A percentile compares a stretch with the other conserved stretches of the same genome.
Conservation (phyloP, 805 yeast species). For the Candida broadrunensis region DNA sequence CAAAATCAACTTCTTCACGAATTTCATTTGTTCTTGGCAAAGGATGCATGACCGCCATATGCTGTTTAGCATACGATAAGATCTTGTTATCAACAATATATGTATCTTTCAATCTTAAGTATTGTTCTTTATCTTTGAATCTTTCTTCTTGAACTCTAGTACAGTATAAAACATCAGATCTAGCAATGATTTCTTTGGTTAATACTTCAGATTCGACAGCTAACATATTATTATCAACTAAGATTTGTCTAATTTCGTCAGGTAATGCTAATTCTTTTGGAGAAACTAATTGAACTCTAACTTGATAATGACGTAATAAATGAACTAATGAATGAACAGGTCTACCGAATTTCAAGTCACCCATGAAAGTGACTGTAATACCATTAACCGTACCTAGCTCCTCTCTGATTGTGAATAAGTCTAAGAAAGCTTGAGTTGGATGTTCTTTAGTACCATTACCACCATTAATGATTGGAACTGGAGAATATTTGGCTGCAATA, state of each 20-base stretch:
- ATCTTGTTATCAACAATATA: slow-evolving; percentile 92
- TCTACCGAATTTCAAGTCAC: slow-evolving; percentile 97
- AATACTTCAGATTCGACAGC: slow-evolving; percentile 71
- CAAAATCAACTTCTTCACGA: slow-evolving; percentile 97
- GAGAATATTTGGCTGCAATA: slow-evolving; percentile 93
- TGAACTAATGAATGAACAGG: slow-evolving; percentile 96
- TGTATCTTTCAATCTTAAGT: slow-evolving; percentile 84
- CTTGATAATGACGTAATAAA: slow-evolving; percentile 87
- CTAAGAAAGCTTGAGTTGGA: slow-evolving; percentile 98
- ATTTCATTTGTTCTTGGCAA: slow-evolving; percentile 96
- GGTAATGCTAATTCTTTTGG: slow-evolving; percentile 90
- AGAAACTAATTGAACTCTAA: slow-evolving; percentile 85
- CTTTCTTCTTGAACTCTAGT: slow-evolving; percentile 98
- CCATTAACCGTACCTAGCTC: slow-evolving; percentile 98
- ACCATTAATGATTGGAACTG: slow-evolving; percentile 95
- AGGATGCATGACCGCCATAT: slow-evolving; percentile 99
- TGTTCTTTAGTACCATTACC: slow-evolving; percentile 98
- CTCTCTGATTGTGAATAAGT: slow-evolving; percentile 96
- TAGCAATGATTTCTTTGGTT: slow-evolving; percentile 80
- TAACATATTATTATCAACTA: slow-evolving; percentile 65
- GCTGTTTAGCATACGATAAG: slow-evolving; percentile 89
- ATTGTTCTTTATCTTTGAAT: slow-evolving; percentile 71
- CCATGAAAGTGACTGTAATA: slow-evolving; percentile 97
- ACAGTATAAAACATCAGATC: slow-evolving; percentile 93
- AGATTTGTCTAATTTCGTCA: slow-evolving; percentile 61